A percentile compares a stretch with the other conserved stretches of the same genome.
phyloP scores from a whole-genome alignment of 1,139 yeast genomes.

The Meyerozyma smithsonii region DNA sequence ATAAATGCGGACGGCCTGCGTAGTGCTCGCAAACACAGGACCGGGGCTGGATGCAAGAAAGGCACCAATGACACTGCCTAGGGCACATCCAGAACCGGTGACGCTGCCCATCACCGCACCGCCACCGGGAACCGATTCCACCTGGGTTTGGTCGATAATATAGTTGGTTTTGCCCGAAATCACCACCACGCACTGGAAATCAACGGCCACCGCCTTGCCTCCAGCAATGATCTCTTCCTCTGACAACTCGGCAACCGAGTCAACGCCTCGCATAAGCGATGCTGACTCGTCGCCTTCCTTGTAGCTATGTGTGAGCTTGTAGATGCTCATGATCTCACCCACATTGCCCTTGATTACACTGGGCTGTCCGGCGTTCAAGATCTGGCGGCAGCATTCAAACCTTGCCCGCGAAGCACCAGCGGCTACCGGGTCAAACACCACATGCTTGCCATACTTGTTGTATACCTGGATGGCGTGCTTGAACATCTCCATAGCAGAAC shows the following conservation, averaged over 20 bases:
- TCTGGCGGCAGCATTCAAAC: slow-evolving; percentile 36
- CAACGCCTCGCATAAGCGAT: slow-evolving; percentile 70
- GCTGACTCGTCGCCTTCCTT: slow-evolving; percentile 34
- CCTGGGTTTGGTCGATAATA: slow-evolving; percentile 18
- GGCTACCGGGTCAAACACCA: slow-evolving; percentile 89
- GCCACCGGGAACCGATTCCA: slow-evolving; percentile 49
- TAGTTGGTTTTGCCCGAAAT: slow-evolving; percentile 48
- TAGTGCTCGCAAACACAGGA: slow-evolving; percentile 44
- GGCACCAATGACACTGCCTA: slow-evolving; percentile 71
- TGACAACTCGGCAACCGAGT: slow-evolving; percentile 39
- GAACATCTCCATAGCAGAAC: slow-evolving; percentile 39
- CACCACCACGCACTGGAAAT: slow-evolving; percentile 61
- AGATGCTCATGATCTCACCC: slow-evolving; percentile 64
- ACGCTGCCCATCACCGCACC: slow-evolving; percentile 61
- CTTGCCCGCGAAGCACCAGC: slow-evolving; percentile 77
- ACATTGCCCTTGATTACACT: slow-evolving; percentile 82
- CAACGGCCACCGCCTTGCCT: slow-evolving; percentile 51
- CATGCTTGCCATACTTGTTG: slow-evolving; percentile 52
- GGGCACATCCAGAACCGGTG: slow-evolving; percentile 89
- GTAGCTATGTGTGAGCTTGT: slow-evolving; percentile 26
- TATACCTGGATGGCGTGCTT: slow-evolving; percentile 54
- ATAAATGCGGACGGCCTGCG: slow-evolving; percentile 57
- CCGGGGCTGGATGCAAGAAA: slow-evolving; percentile 46
- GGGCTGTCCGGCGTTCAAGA: slow-evolving; percentile 57
- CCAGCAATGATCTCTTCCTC: slow-evolving; percentile 30